Evolutionary conservation across 2,329 filamentous ascomycete species (phyloP), one percentile per base, ranked within the genome.

Genomic region (Arthrobotrys iridis): DNA sequence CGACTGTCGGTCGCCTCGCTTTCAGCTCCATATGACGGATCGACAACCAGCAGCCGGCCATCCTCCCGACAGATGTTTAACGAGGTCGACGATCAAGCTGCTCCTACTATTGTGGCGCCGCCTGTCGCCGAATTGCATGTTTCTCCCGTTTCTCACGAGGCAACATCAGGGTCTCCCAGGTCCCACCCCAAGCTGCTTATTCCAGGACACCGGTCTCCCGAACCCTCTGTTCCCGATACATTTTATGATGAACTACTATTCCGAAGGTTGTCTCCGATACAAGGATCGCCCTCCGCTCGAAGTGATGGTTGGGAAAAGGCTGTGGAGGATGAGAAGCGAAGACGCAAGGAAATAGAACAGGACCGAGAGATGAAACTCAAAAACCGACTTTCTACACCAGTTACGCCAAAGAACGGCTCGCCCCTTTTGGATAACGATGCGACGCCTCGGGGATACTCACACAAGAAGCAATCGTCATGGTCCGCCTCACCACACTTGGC

Each of bases 1-100:
- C 50, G 60, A 62, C 66, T 55, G 50, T 65, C 68, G 20, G 24
- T 33, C 40, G 41, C 45, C 13, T 65, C 68, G 50, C 68, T 59
- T 33, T 60, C 68, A 50, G 59, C 59, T 65, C 68, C 68, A 57
- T 41, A 66, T 73, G 68, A 73, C 50, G 68, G 59, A 73, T 65
- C 68, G 50, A 66, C 67, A 41, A 64, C 59, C 6, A 72, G 58
- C 48, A 73, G 59, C 41, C 59, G 68, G 52, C 60, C 52, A 71
- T 71, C 66, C 43, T 73, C 68, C 46, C 68, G 68, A 73, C 68
- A 73, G 52, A 73, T 73, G 68, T 73, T 73, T 65, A 73, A 50
- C 59, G 68, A 65, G 68, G 58, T 30, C 59, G 68, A 66, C 30
- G 60, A 73, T 59, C 68, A 30, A 41, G 43, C 26, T 46, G 24